These are phyloP conservation scores for Yamadazyma atmosphaerica DNA, from an alignment of 1,139 yeast species.

Conservation along the genomic window DNA sequence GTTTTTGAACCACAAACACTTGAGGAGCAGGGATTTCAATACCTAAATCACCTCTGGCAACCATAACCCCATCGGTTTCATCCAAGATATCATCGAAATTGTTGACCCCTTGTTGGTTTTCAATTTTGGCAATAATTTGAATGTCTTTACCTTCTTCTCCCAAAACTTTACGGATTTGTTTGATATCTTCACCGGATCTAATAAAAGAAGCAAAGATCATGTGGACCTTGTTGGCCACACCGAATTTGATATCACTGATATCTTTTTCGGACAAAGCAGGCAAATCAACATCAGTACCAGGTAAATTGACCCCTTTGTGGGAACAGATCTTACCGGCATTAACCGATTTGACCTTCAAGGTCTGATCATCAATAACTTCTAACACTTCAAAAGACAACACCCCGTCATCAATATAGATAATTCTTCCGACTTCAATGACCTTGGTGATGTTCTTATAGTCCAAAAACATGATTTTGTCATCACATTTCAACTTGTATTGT, in stretches of 20 bases:
- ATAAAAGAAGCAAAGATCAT: constrained; percentile 98
- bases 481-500: constrained; percentile 66
- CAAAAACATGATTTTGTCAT: constrained; percentile 79
- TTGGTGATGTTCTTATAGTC: constrained; percentile 97
- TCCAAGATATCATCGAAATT: constrained; percentile 93
- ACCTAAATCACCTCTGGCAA: constrained; percentile 99
- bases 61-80: constrained; percentile 99
- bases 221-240: constrained; percentile 96
- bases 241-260: constrained; percentile 84
- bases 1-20: constrained; percentile 98
- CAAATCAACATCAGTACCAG: constrained; percentile 97
- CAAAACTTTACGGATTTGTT: constrained; percentile 85
- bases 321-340: constrained; percentile 95
- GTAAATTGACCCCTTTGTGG: constrained; percentile 98
- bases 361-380: constrained; percentile 74
- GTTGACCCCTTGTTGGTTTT: constrained; percentile 99
- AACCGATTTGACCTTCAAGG: constrained; percentile 82
- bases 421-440: constrained; percentile 83
- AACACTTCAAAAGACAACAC: constrained; percentile 91
- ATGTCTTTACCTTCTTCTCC: constrained; percentile 97
- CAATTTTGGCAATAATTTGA: constrained; percentile 95
- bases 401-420: constrained; percentile 96
- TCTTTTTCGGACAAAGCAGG: constrained; percentile 98
- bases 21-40: constrained; percentile 99
- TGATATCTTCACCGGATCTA: constrained; percentile 89